These are phyloP conservation scores for Bimuria novae-zelandiae DNA, from an alignment of 2,329 filamentous ascomycete genomes.

Conservation along the genomic window DNA sequence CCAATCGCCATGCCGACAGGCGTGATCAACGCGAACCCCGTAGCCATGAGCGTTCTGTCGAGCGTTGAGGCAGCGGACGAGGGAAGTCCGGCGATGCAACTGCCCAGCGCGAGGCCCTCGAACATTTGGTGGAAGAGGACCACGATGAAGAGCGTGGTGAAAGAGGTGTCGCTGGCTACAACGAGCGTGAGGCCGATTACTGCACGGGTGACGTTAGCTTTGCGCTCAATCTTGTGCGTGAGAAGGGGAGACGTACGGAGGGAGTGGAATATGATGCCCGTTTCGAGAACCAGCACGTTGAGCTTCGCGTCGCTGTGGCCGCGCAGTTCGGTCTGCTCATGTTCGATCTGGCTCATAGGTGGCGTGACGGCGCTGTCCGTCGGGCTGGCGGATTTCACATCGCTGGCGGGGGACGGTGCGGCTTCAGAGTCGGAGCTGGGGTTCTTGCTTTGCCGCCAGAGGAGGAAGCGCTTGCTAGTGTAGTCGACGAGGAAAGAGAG, in stretches of 20 bases:
- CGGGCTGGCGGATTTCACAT: slow-evolving; percentile 21
- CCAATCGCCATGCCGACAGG: slow-evolving; percentile 82
- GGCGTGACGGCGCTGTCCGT: slow-evolving; percentile 21
- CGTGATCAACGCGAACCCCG: slow-evolving; percentile 70
- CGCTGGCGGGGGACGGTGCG: slow-evolving; percentile 6
- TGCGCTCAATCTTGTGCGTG: not conserved
- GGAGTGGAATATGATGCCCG: slow-evolving; percentile 76
- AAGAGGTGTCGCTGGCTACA: slow-evolving; percentile 56
- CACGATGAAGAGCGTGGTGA: slow-evolving; percentile 61
- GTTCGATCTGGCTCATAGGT: slow-evolving; percentile 5
- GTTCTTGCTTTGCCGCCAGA: slow-evolving; percentile 36
- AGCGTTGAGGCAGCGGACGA: slow-evolving; percentile 37
- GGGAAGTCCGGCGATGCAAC: slow-evolving; percentile 67
- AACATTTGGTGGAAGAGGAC: slow-evolving; percentile 82
- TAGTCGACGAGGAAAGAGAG: slow-evolving; percentile 75
- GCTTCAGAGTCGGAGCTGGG: slow-evolving; percentile 20
- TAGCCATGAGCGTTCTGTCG: slow-evolving; percentile 65
- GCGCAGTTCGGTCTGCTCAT: slow-evolving; percentile 27
- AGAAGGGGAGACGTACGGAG: slow-evolving; percentile 55
- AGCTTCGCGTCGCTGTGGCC: slow-evolving; percentile 52
- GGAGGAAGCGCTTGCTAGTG: slow-evolving; percentile 63
- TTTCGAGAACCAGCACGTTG: slow-evolving; percentile 71
- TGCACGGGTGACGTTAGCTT: slow-evolving; percentile 37
- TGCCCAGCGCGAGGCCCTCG: slow-evolving; percentile 74
- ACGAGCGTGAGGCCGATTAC: slow-evolving; percentile 68